phyloP scores from a whole-genome alignment of 768 basidiomycete species.

The Ramaria sp. region DNA sequence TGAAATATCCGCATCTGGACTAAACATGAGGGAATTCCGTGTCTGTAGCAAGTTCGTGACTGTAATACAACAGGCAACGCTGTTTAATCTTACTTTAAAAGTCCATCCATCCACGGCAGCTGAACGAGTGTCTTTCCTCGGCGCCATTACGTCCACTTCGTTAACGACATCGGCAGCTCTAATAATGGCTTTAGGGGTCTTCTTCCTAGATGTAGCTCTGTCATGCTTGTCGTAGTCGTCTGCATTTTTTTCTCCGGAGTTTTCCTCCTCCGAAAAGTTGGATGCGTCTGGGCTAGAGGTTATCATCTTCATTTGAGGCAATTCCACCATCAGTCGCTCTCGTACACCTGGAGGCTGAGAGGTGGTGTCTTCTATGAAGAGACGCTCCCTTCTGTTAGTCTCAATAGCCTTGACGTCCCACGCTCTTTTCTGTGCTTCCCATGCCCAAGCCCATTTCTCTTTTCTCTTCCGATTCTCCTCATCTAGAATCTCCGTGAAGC shows the following conservation, averaged over 20 bases:
- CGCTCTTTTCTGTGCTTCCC: slow-evolving; percentile 71
- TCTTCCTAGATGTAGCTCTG: background rate
- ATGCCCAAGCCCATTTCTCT: slow-evolving; percentile 87
- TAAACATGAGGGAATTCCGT: slow-evolving; percentile 91
- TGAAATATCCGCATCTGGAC: slow-evolving; percentile 81
- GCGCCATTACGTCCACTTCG: slow-evolving; percentile 67
- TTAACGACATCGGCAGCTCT: slow-evolving; percentile 17
- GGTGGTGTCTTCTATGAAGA: slow-evolving; percentile 59
- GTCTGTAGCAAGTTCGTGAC: slow-evolving; percentile 38
- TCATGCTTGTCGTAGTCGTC: slow-evolving; percentile 11
- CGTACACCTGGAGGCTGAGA: slow-evolving; percentile 42
- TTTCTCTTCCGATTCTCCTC: slow-evolving; percentile 77
- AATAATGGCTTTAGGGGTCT: slow-evolving; percentile 4
- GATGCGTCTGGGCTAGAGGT: slow-evolving; percentile 44
- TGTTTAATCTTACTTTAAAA: slow-evolving; percentile 46
- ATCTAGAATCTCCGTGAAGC: slow-evolving; percentile 86
- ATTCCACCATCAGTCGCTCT: slow-evolving; percentile 56
- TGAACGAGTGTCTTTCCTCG: slow-evolving; percentile 56
- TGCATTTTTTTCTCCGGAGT: background rate
- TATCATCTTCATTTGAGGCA: slow-evolving; percentile 55
- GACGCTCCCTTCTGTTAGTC: slow-evolving; percentile 40
- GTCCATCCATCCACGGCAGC: slow-evolving; percentile 75
- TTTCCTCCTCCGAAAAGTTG: background rate
- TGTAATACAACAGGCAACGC: background rate
- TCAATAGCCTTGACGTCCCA: slow-evolving; percentile 57